Evolutionary conservation across 805 yeast species (phyloP), one percentile per base, ranked within the genome.

Genomic region (Torulaspora franciscae): DNA sequence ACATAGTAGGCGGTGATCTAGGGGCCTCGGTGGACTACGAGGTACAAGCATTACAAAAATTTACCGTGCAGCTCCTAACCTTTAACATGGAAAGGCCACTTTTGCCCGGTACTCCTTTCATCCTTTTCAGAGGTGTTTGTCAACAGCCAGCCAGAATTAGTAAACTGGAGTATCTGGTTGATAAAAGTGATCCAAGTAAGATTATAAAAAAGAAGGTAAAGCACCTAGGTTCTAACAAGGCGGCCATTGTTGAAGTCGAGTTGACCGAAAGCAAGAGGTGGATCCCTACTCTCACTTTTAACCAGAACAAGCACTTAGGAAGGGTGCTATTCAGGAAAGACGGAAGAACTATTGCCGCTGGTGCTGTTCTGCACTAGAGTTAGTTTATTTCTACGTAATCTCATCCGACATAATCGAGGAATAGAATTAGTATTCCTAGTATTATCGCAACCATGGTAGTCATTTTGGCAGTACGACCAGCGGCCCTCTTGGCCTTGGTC

Each of bases 281-380:
- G 46, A 83, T 93, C 36, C 93, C 98, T 67, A 79, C 91, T 43
- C 95, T 93, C 69, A 81, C 89, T 32, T 87, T 80, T 61, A 79
- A 73, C 49, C 87, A 85, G 61, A 86, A 88, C 64, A 96, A 89
- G 52, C 97, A 89, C 68, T 75, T 93, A 57, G 97, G 98, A 57
- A 83, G 98, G 70, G 87, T 93, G 66, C 89, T 98, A 15, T 76
- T 93, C 65, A 88, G 99, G 76, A 98, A 93, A 70, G 98, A 93
- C 70, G 99, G 98, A 58, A 82, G 80, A 57, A 91, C 99, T 37
- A 88, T 93, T 68, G 99, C 98, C 50, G 91, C 93, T 63, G 99
- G 99, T 67, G 85, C 86, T 67, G 85, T 91, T 58, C 83, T 95
- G 50, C 85, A 87, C 72, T 53, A 30, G 25, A 37, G 22, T 28